Evolutionary conservation across 495 filamentous ascomycete genomes (phyloP), one percentile per base, ranked within the genome.

Genomic region (Astrothelium subdiscretum): DNA sequence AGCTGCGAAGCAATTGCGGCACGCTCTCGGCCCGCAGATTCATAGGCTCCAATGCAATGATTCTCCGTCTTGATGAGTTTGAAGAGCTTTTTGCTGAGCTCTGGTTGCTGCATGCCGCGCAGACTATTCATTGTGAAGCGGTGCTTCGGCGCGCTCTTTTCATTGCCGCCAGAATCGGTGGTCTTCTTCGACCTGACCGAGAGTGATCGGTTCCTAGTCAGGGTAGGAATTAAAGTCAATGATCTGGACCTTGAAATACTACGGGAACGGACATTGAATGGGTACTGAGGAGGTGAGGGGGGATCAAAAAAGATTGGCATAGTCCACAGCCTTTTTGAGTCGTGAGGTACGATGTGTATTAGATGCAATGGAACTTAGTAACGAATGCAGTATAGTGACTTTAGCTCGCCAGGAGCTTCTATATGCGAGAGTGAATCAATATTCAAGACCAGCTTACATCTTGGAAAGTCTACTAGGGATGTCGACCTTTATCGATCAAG

Each of bases 31-130:
- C 83, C 88, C 11, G 94, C 94, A 0, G 83, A 71, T 74, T 95
- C 88, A 73, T 97, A 87, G 58, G 87, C 87, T 32, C 83, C 77
- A 67, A 97, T 91, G 13, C 89, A 85, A 66, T 85, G 78, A 78
- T 95, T 96, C 73, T 91, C 87, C 59, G 85, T 86, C 74, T 98
- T 98, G 78, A 98, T 94, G 52, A 97, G 81, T 59, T 86, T 87
- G 81, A 84, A 90, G 40, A 97, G 83, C 66, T 87, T 88, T 68
- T 87, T 86, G 73, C 87, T 88, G 26, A 96, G 81, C 68, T 92
- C 87, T 3, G 92, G 90, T 66, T 92, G 89, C 70, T 87, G 83
- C 43, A 85, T 81, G 54, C 88, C 89, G 32, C 92, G 90, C 57
- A 97, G 83, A 24, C 87, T 90, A 61, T 82, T 81, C 75, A 96